Conservation (phyloP, 139 green algal species). For the Raphidocelis subcapitata region DNA sequence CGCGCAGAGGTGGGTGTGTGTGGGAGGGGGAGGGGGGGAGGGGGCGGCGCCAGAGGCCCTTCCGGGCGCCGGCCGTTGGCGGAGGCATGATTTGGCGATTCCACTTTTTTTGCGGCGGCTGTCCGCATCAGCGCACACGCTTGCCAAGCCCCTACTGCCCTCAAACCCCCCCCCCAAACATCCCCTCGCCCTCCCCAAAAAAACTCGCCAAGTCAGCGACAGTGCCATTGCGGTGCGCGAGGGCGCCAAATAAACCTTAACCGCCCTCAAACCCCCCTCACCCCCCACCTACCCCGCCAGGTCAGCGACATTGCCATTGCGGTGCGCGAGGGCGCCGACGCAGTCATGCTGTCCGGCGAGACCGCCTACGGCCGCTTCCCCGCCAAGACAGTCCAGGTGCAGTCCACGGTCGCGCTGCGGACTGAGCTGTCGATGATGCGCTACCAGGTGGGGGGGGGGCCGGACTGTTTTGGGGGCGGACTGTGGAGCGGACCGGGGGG, state of each 20-base stretch:
- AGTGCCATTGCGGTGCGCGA: conserved; percentile 78
- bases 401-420: conserved; percentile 60
- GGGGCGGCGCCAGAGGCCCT: no score
- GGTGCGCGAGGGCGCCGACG: conserved; percentile 58
- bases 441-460: conserved; percentile 39
- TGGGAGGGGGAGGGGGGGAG: background rate
- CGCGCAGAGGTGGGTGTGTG: conserved; percentile 63
- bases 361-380: conserved; percentile 71
- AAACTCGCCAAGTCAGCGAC: conserved; percentile 67
- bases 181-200: no score
- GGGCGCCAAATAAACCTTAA: conserved; percentile 49
- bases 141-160: no score
- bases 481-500: no score
- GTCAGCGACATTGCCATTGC: conserved; percentile 83
- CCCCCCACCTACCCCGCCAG: conserved; percentile 55
- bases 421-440: conserved; percentile 66
- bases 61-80: no score
- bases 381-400: conserved; percentile 60
- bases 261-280: no score
- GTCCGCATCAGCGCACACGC: no score
- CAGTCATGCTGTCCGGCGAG: conserved; percentile 66
- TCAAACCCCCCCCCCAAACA: no score
- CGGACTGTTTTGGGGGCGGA: no score
- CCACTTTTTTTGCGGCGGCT: no score
- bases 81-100: no score